Evolutionary conservation across 2,329 filamentous ascomycete species (phyloP).

Genomic region (Penicillium sp.): DNA sequence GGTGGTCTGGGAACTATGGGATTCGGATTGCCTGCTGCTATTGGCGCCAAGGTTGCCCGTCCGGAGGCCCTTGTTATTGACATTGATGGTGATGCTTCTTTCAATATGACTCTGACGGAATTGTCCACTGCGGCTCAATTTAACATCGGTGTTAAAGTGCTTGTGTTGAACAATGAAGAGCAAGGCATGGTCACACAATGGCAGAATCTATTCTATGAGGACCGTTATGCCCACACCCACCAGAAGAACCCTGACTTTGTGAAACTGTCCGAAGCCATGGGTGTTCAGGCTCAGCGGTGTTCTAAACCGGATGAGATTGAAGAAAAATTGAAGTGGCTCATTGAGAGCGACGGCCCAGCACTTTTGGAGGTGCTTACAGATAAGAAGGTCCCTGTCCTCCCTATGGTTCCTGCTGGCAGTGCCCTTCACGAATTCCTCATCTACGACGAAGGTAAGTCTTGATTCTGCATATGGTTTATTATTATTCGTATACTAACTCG

Average conservation of each 20-base stretch:
- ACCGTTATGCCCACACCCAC: slow-evolving; percentile 87
- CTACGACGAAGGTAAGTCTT: slow-evolving; percentile 68
- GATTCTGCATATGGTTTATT: background rate
- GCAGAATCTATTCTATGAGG: slow-evolving; percentile 96
- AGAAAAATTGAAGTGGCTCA: slow-evolving; percentile 79
- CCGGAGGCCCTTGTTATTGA: slow-evolving; percentile 85
- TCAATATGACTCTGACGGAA: slow-evolving; percentile 97
- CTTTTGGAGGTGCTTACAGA: slow-evolving; percentile 90
- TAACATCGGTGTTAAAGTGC: slow-evolving; percentile 92
- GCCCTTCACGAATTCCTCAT: slow-evolving; percentile 90
- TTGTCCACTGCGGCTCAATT: slow-evolving; percentile 91
- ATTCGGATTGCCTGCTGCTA: slow-evolving; percentile 87
- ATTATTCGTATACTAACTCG: slow-evolving; percentile 22
- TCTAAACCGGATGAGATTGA: slow-evolving; percentile 72
- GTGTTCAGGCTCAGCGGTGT: slow-evolving; percentile 69
- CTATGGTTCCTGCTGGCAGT: slow-evolving; percentile 88
- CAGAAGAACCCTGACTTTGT: slow-evolving; percentile 95
- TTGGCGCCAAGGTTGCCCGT: slow-evolving; percentile 84
- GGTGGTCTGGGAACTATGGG: slow-evolving; percentile 97
- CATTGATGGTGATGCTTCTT: slow-evolving; percentile 97
- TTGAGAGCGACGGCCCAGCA: slow-evolving; percentile 84
- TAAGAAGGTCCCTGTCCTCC: slow-evolving; percentile 75
- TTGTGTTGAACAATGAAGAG: slow-evolving; percentile 94
- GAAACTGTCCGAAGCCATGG: slow-evolving; percentile 89
- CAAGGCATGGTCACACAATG: slow-evolving; percentile 99